Evolutionary conservation across 1,284 basidiomycete species (phyloP).

Genomic region (Leccinum pachyderme): DNA sequence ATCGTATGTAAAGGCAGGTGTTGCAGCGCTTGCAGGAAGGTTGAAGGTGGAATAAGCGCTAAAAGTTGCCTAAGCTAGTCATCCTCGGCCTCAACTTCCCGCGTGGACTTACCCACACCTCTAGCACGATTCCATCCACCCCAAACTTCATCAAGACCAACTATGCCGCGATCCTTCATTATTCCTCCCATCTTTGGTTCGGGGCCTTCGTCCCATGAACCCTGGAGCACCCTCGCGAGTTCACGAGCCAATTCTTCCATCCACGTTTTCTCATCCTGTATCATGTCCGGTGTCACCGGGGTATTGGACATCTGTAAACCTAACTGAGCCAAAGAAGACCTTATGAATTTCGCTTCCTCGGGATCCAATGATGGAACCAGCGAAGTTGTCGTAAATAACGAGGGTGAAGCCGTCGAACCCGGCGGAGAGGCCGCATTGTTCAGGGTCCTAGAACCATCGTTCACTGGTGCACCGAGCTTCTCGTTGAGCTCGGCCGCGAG

Average conservation of each 20-base stretch:
- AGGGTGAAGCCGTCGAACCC: slow-evolving; percentile 14
- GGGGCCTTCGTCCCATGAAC: slow-evolving; percentile 27
- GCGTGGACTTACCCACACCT: slow-evolving; percentile 74
- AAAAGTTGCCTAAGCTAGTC: slow-evolving; percentile 3
- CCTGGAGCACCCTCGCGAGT: slow-evolving; percentile 73
- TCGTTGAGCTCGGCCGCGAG: slow-evolving; percentile 88
- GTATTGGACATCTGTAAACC: slow-evolving; percentile 75
- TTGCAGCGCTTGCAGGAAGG: slow-evolving; percentile 72
- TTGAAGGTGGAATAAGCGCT: slow-evolving; percentile 88
- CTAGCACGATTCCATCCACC: slow-evolving; percentile 95
- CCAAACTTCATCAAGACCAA: slow-evolving; percentile 95
- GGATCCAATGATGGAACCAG: slow-evolving; percentile 48
- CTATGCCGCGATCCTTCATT: slow-evolving; percentile 72
- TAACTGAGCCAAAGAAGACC: slow-evolving; percentile 84
- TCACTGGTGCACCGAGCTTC: slow-evolving; percentile 61
- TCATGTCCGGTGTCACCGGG: slow-evolving; percentile 91
- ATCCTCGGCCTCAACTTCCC: background rate
- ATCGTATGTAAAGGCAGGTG: slow-evolving; percentile 66
- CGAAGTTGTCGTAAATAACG: slow-evolving; percentile 27
- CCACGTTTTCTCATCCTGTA: slow-evolving; percentile 80
- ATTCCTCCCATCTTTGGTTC: slow-evolving; percentile 42
- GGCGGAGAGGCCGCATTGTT: slow-evolving; percentile 8
- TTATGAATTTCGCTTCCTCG: slow-evolving; percentile 84
- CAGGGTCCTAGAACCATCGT: slow-evolving; percentile 22
- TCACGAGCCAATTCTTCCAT: slow-evolving; percentile 82